A percentile compares a stretch with the other conserved stretches of the same genome.
phyloP scores from a whole-genome alignment of 768 basidiomycete genomes.

The Boletus huronensis region DNA sequence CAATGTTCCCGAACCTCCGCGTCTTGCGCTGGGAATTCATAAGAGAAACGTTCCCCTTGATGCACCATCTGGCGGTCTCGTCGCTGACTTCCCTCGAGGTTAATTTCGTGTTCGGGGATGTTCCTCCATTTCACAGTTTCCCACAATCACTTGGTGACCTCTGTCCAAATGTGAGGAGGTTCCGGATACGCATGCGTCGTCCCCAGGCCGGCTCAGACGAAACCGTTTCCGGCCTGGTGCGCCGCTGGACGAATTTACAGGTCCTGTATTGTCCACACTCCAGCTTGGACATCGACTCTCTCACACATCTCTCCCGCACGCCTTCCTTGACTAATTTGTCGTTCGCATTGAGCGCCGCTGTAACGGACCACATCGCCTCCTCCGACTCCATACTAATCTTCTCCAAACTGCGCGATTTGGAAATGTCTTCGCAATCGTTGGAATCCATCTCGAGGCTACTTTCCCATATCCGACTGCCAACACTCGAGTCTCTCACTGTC shows the following conservation, averaged over 20 bases:
- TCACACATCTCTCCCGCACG: conserved; percentile 15
- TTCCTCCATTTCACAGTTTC: conserved; percentile 16
- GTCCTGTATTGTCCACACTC: conserved; percentile 13
- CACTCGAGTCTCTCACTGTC: conserved; percentile 7
- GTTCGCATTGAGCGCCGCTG: neutral
- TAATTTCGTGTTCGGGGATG: conserved; percentile 18
- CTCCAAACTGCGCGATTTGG: conserved; percentile 8
- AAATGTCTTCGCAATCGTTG: conserved; percentile 8
- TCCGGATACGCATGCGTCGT: conserved; percentile 15
- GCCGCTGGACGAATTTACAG: conserved; percentile 16
- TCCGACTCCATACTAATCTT: conserved; percentile 2
- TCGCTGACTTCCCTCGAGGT: conserved; percentile 19
- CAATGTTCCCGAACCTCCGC: conserved; percentile 21
- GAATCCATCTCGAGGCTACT: neutral
- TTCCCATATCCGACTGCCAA: neutral
- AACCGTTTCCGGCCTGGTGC: conserved; percentile 9
- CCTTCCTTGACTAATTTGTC: conserved; percentile 10
- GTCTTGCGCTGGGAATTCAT: conserved; percentile 20
- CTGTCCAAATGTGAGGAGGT: conserved; percentile 13
- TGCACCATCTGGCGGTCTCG: conserved; percentile 13
- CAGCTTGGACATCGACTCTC: conserved; percentile 11
- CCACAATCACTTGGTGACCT: conserved; percentile 16
- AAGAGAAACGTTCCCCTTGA: conserved; percentile 12
- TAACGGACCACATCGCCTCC: neutral
- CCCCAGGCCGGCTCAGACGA: conserved; percentile 13